Evolutionary conservation across 2,329 filamentous ascomycete species (phyloP).

Genomic region (Monosporascus sp.): DNA sequence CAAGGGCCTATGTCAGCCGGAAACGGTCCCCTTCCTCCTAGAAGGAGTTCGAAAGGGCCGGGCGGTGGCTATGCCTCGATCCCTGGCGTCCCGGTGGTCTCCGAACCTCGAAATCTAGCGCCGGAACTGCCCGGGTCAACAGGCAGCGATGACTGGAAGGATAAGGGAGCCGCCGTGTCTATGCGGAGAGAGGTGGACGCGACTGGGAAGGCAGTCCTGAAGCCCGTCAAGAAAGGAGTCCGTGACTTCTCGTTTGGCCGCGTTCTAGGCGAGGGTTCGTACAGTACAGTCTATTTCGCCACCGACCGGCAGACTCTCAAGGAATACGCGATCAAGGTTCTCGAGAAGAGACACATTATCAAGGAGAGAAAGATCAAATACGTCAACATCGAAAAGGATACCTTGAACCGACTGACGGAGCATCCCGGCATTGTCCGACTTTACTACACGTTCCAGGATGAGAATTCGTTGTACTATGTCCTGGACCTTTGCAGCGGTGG

Average conservation of each 20-base stretch:
- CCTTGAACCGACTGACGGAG: constrained; percentile 89
- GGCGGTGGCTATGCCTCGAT: constrained; percentile 48
- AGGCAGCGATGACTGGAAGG: constrained; percentile 92
- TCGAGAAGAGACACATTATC: constrained; percentile 98
- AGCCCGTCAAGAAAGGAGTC: constrained; percentile 92
- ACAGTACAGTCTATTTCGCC: constrained; percentile 90
- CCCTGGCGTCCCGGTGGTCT: constrained; percentile 35
- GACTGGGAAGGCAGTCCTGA: constrained; percentile 73
- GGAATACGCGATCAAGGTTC: constrained; percentile 96
- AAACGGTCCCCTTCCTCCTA: constrained; percentile 63
- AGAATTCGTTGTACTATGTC: constrained; percentile 93
- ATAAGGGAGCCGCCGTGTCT: constrained; percentile 83
- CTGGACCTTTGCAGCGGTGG: constrained; percentile 89
- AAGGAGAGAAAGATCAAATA: constrained; percentile 99
- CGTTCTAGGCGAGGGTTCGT: constrained; percentile 90
- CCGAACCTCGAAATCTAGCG: constrained; percentile 24
- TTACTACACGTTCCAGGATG: constrained; percentile 98
- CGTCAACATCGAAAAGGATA: constrained; percentile 99
- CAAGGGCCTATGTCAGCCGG: constrained; percentile 45
- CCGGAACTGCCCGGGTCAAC: constrained; percentile 39
- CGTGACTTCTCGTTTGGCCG: constrained; percentile 93
- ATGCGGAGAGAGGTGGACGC: constrained; percentile 79
- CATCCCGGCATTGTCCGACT: constrained; percentile 94
- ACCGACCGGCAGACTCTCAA: constrained; percentile 91
- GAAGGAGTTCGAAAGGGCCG: constrained; percentile 71